Evolutionary conservation across 805 yeast genomes (phyloP).

Genomic region (Kregervanrija pseudodelftensis): DNA sequence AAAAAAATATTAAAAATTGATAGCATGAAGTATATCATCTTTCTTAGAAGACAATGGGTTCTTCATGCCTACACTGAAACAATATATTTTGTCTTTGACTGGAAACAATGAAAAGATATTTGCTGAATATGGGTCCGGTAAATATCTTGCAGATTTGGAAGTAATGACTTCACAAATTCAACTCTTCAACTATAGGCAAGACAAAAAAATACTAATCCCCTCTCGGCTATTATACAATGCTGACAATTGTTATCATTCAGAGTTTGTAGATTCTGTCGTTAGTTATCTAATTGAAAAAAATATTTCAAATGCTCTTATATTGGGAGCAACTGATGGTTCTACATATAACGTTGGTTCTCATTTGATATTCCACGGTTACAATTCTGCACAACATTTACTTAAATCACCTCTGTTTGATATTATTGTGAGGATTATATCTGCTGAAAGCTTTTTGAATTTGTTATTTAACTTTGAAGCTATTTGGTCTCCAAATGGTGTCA

Average conservation of each 20-base stretch:
- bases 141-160: not conserved
- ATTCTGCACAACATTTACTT: conserved; percentile 32
- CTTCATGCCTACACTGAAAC: no score
- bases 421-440: conserved; percentile 35
- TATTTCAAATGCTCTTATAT: conserved; percentile 31
- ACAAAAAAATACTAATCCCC: conserved; percentile 3
- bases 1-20: no score
- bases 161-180: not conserved
- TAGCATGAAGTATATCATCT: no score
- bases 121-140: conserved; percentile 7
- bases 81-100: not conserved
- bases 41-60: no score
- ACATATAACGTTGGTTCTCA: conserved; percentile 16
- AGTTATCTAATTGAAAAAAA: conserved; percentile 23
- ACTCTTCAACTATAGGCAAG: not conserved
- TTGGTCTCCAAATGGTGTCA: conserved; percentile 9
- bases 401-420: conserved; percentile 39
- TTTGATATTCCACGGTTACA: conserved; percentile 14
- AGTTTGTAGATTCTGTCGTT: conserved; percentile 37
- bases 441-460: conserved; percentile 31
- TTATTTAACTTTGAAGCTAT: conserved; percentile 31
- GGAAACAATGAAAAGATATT: not conserved
- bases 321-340: conserved; percentile 36
- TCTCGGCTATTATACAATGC: conserved; percentile 4
- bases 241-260: conserved; percentile 19